Conservation (phyloP, 345 rosid genomes). For the thale cress (Arabidopsis thaliana) region TAIR10.1 NC_003075.7:11323001-11323500, state of each 20-base stretch:
- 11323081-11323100: background rate
- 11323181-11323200: constrained; percentile 31
- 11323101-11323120: constrained; percentile 27
- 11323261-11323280: constrained; percentile 32
- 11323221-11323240: background rate
- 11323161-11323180: background rate
- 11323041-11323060: background rate
- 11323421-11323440: constrained; percentile 10
- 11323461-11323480: background rate
- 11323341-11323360: constrained; percentile 15
- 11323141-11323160: background rate
- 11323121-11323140: background rate
- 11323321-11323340: constrained; percentile 29
- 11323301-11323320: constrained; percentile 32
- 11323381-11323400: background rate
- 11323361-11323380: background rate
- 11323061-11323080: background rate
- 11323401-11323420: background rate
- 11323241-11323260: background rate
- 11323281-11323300: background rate
- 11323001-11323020: constrained; percentile 26
- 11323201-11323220: background rate
- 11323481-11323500: constrained; percentile 21
- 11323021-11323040: constrained; percentile 30
- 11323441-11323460: constrained; percentile 6